Conservation (phyloP, 2,329 filamentous ascomycete species). For the Aureobasidium subglaciale region DNA sequence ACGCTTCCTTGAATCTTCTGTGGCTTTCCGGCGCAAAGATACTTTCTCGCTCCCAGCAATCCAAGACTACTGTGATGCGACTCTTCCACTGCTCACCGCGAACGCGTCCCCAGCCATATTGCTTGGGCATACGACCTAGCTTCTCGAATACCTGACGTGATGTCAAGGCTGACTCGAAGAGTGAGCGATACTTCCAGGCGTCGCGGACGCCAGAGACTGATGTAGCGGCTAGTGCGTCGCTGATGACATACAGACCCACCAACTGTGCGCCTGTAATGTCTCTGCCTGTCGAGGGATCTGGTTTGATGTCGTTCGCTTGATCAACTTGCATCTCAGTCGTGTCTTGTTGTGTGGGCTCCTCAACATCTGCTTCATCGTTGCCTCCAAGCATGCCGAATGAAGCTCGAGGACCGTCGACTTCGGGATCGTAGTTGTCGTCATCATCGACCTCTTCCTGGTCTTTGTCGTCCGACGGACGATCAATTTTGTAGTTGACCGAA, state of each 20-base stretch:
- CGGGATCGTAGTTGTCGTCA: conserved; percentile 34
- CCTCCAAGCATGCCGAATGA: conserved; percentile 13
- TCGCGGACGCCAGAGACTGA: conserved; percentile 69
- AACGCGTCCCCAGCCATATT: conserved; percentile 69
- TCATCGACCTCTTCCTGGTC: conserved; percentile 33
- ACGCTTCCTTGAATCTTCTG: conserved; percentile 61
- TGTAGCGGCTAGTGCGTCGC: conserved; percentile 73
- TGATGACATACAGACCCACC: conserved; percentile 72
- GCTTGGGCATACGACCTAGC: conserved; percentile 66
- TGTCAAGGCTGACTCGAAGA: conserved; percentile 68
- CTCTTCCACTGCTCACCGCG: conserved; percentile 80
- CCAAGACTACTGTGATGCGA: conserved; percentile 61
- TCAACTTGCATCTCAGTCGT: background rate
- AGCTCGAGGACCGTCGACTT: conserved; percentile 23
- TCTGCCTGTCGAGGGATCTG: conserved; percentile 43
- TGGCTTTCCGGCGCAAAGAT: conserved; percentile 68
- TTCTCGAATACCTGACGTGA: conserved; percentile 64
- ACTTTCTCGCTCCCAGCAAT: conserved; percentile 59
- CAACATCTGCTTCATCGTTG: conserved; percentile 28
- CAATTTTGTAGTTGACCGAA: conserved; percentile 55
- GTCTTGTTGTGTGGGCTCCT: conserved; percentile 20
- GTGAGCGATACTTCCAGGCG: conserved; percentile 77
- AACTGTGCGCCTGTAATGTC: conserved; percentile 52
- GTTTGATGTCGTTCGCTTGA: conserved; percentile 23
- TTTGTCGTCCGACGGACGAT: background rate